Evolutionary conservation across 2,329 filamentous ascomycete species (phyloP), one percentile per base, ranked within the genome.

Genomic region (Alternaria angustiovoidea): DNA sequence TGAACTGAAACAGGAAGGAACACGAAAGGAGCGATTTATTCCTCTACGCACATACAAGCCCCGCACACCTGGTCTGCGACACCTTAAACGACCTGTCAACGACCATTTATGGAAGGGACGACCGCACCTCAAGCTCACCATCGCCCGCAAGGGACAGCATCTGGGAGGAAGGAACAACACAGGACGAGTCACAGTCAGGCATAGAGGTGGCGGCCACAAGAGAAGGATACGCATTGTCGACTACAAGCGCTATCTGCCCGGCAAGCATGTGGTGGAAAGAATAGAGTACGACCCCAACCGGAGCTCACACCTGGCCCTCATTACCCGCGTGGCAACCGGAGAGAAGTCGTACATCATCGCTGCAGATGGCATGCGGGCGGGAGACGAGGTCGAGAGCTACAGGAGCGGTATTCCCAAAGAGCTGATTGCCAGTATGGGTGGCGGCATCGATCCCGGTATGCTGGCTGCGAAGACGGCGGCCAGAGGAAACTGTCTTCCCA

Each of bases 281-380:
- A 95, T 99, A 73, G 95, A 99, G 79, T 94, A 98, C 78, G 96
- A 99, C 72, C 95, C 95, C 1, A 93, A 93, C 67, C 90, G 95
- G 52, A 96, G 89, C 72, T 93, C 94, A 14, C 95, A 99, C 77
- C 94, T 99, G 79, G 95, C 95, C 6, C 85, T 99, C 57, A 75
- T 97, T 48, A 93, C 88, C 51, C 89, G 91, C 71, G 83, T 93
- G 66, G 86, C 88, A 48, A 94, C 91, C 0, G 87, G 88, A 12
- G 86, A 86, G 67, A 89, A 95, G 81, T 92, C 89, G 67, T 99
- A 99, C 79, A 96, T 99, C 66, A 84, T 99, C 60, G 95, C 95
- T n/a, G 88, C 95, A 0, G 95, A 99, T 70, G 95, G 95, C 11
- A 90, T 97, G 88, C 86, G 94, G 63, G 92, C 91, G 5, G 96